Conservation (phyloP, 1,284 basidiomycete genomes). For the Apiotrichum veenhuisii region DNA sequence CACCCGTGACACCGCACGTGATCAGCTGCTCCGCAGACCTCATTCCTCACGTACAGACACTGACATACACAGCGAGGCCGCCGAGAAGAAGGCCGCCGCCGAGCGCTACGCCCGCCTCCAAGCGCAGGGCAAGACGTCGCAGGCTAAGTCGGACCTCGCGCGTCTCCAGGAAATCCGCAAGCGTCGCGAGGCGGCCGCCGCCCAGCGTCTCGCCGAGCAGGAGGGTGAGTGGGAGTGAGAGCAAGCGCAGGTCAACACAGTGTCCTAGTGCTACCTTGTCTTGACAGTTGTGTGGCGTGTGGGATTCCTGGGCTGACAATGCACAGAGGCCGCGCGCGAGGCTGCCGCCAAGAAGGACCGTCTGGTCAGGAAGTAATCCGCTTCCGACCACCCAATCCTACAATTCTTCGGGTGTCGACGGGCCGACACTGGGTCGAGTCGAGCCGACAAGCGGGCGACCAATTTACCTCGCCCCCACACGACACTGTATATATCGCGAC, state of each 20-base stretch:
- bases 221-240: slow-evolving; percentile 55
- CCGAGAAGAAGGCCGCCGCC: slow-evolving; percentile 82
- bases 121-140: slow-evolving; percentile 75
- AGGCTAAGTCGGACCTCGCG: slow-evolving; percentile 80
- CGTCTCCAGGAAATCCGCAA: slow-evolving; percentile 79
- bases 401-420: neutral
- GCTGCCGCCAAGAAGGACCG: slow-evolving; percentile 43
- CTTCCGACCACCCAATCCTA: neutral
- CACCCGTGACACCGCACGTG: no score
- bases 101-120: slow-evolving; percentile 61
- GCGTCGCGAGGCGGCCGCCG: slow-evolving; percentile 77
- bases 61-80: slow-evolving; percentile 63
- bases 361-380: slow-evolving; percentile 1
- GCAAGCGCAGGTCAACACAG: no score
- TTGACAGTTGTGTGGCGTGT: no score
- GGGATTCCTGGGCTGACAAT: no score
- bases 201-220: slow-evolving; percentile 76
- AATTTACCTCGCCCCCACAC: no score
- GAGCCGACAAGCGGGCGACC: no score
- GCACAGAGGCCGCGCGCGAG: slow-evolving; percentile 40
- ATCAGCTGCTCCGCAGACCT: neutral
- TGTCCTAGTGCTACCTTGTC: no score
- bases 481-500: no score
- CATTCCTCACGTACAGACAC: no score
- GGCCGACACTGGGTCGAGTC: neutral